Conservation (phyloP, 257 asterid genomes). For the Nicotiana benthamiana region DNA sequence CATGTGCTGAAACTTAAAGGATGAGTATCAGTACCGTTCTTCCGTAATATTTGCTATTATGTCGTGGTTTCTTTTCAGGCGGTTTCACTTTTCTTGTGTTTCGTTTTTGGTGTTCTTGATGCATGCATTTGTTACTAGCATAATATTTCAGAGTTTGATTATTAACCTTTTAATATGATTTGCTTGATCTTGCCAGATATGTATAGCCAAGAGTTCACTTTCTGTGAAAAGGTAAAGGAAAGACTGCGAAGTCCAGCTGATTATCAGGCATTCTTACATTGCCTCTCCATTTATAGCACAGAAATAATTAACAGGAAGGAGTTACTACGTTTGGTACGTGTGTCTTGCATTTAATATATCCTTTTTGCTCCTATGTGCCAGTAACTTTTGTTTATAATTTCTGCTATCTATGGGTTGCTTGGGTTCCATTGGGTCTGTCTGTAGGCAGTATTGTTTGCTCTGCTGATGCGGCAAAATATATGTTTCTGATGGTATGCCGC, state of each 20-base stretch:
- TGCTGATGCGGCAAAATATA: neutral
- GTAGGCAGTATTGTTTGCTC: neutral
- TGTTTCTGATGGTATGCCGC: neutral
- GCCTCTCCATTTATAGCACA: conserved; percentile 91
- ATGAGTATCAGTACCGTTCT: neutral
- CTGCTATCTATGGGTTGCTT: conserved; percentile 1
- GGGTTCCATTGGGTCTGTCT: neutral
- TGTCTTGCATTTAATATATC: neutral
- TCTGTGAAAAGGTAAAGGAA: conserved; percentile 95
- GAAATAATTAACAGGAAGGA: conserved; percentile 89
- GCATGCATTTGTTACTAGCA: neutral
- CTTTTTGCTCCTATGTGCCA: neutral
- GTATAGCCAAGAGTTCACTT: conserved; percentile 66
- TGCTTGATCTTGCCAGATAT: conserved; percentile 45
- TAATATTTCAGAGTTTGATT: neutral
- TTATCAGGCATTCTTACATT: conserved; percentile 93
- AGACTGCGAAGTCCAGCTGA: conserved; percentile 67
- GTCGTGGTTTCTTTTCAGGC: neutral
- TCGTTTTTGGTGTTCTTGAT: neutral
- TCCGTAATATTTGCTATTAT: neutral
- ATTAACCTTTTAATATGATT: conserved; percentile 1
- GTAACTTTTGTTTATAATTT: neutral
- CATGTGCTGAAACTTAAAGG: neutral
- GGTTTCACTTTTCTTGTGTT: neutral
- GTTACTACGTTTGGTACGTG: conserved; percentile 72